Conservation (phyloP, 805 yeast species). For the Debaryomyces hansenii region DNA sequence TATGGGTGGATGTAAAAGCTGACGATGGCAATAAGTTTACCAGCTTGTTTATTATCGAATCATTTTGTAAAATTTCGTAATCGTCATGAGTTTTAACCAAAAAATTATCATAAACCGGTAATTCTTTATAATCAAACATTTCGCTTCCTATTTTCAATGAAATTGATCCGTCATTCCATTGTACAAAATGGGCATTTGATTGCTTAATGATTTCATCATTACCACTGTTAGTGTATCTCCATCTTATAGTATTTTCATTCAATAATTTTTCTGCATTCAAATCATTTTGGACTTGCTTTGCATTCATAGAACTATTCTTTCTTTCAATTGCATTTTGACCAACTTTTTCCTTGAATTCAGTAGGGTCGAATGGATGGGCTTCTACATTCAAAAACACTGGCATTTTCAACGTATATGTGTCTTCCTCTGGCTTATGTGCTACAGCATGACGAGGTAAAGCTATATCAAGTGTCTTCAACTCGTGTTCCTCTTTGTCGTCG, state of each 20-base stretch:
- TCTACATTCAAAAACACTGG: slow-evolving; percentile 85
- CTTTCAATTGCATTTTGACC: slow-evolving; percentile 35
- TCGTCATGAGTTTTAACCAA: slow-evolving; percentile 70
- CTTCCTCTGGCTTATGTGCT: slow-evolving; percentile 32
- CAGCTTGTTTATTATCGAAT: slow-evolving; percentile 60
- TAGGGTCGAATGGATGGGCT: slow-evolving; percentile 83
- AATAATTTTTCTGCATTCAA: slow-evolving; percentile 59
- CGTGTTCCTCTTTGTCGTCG: slow-evolving; percentile 28
- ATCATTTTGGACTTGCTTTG: slow-evolving; percentile 47
- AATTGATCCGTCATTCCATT: slow-evolving; percentile 91
- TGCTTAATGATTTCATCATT: slow-evolving; percentile 74
- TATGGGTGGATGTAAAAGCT: slow-evolving; percentile 81
- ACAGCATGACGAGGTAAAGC: slow-evolving; percentile 52
- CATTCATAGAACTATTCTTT: slow-evolving; percentile 24
- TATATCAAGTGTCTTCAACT: slow-evolving; percentile 35
- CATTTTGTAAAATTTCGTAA: slow-evolving; percentile 69
- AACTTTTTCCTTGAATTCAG: slow-evolving; percentile 54
- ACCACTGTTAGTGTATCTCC: slow-evolving; percentile 86
- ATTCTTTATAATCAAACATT: slow-evolving; percentile 72
- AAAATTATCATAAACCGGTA: slow-evolving; percentile 67
- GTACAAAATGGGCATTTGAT: slow-evolving; percentile 84
- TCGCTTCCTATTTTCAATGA: slow-evolving; percentile 88
- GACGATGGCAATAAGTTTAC: slow-evolving; percentile 87
- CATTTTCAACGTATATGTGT: slow-evolving; percentile 54
- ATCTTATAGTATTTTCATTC: slow-evolving; percentile 85